phyloP scores from a whole-genome alignment of 257 asterid genomes.

The Osmanthus fragrans region DNA sequence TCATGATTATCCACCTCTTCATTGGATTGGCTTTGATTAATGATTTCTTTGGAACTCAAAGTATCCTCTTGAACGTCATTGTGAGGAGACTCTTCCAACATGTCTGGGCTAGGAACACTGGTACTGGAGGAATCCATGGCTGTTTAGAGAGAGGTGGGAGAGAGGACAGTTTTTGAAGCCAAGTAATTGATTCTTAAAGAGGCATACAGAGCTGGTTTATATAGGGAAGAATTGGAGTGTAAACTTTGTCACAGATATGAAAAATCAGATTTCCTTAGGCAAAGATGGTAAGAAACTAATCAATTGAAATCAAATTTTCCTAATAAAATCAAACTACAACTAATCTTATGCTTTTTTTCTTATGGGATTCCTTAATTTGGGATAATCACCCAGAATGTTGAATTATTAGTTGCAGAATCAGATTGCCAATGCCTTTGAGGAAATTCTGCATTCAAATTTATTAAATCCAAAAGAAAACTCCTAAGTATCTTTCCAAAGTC shows the following conservation, averaged over 20 bases:
- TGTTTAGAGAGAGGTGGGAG: background rate
- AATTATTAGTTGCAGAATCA: background rate
- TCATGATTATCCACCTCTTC: background rate
- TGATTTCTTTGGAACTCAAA: background rate
- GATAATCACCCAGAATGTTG: background rate
- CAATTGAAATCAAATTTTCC: background rate
- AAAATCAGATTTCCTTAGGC: conserved; percentile 1
- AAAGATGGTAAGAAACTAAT: conserved; percentile 15
- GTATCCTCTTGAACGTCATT: background rate
- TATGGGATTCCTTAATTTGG: background rate
- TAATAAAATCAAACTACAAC: background rate
- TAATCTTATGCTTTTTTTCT: background rate
- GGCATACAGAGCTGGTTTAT: background rate
- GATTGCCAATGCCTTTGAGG: conserved; percentile 10
- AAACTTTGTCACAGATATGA: background rate
- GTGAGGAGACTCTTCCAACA: background rate
- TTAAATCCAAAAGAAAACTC: background rate
- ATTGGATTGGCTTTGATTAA: background rate
- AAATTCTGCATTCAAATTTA: conserved; percentile 9
- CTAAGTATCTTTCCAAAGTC: conserved; percentile 2
- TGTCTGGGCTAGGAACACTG: background rate
- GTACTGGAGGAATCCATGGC: background rate
- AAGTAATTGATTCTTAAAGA: background rate
- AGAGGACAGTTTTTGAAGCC: background rate
- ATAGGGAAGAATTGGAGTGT: background rate